Evolutionary conservation across 2,329 filamentous ascomycete species (phyloP).

Genomic region (Fulvia fulva): DNA sequence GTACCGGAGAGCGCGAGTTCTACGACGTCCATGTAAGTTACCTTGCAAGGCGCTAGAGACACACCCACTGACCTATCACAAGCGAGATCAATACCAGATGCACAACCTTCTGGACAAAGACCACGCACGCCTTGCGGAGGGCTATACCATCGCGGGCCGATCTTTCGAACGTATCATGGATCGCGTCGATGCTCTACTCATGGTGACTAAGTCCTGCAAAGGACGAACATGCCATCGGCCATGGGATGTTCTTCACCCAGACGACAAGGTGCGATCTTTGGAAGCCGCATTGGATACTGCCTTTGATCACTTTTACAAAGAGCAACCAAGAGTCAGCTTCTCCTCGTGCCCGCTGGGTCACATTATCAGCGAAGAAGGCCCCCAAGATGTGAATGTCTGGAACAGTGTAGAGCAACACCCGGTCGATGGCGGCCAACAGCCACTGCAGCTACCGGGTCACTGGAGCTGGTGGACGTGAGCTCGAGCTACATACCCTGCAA

Average conservation of each 20-base stretch:
- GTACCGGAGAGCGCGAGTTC: slow-evolving; percentile 62
- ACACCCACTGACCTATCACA: background rate
- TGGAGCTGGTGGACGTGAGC: slow-evolving; percentile 20
- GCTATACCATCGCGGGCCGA: slow-evolving; percentile 19
- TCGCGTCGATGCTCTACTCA: slow-evolving; percentile 32
- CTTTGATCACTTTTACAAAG: slow-evolving; percentile 33
- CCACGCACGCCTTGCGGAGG: slow-evolving; percentile 3
- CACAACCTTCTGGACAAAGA: slow-evolving; percentile 21
- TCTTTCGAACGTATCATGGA: slow-evolving; percentile 19
- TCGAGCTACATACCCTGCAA: background rate
- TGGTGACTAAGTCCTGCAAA: slow-evolving; percentile 35
- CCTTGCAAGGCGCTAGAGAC: background rate
- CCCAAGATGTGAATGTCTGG: slow-evolving; percentile 30
- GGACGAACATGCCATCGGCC: slow-evolving; percentile 28
- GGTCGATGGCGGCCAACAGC: slow-evolving; percentile 1
- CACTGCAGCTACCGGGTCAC: slow-evolving; percentile 11
- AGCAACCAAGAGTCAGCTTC: slow-evolving; percentile 47
- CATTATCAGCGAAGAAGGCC: slow-evolving; percentile 54
- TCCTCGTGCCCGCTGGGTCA: slow-evolving; percentile 55
- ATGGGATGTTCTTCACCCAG: slow-evolving; percentile 32
- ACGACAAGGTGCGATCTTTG: slow-evolving; percentile 26
- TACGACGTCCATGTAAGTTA: slow-evolving; percentile 46
- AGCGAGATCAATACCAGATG: slow-evolving; percentile 24
- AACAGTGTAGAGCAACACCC: background rate
- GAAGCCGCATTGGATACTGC: slow-evolving; percentile 24